Percentiles rank a stretch among this genome's conserved stretches.
Conservation (phyloP, 495 filamentous ascomycete species). For the Thermochaetoides thermophila region DNA sequence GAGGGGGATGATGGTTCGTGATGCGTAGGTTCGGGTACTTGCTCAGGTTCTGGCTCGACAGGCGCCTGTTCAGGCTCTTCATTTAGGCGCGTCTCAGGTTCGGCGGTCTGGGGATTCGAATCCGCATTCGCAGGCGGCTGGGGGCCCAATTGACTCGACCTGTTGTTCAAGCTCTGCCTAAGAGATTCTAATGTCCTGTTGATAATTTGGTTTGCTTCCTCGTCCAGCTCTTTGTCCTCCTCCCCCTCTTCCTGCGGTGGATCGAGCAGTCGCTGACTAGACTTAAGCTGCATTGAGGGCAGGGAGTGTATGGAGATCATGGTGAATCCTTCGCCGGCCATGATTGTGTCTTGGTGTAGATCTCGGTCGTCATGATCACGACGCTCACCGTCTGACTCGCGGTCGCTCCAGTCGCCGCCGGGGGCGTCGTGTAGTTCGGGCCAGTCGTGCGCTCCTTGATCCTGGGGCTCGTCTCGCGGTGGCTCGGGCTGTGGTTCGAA, state of each 20-base stretch:
- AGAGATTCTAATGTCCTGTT: slow-evolving; percentile 28
- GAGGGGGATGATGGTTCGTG: slow-evolving; percentile 6
- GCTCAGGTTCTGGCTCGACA: not conserved
- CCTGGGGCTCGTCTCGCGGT: slow-evolving; percentile 6
- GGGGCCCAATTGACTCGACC: too few species aligned
- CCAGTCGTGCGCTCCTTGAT: slow-evolving; percentile 8
- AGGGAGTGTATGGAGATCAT: slow-evolving; percentile 34
- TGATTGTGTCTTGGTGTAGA: slow-evolving; percentile 24
- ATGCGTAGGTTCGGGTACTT: not conserved
- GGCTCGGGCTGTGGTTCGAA: slow-evolving; percentile 3
- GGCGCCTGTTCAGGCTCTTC: too few species aligned
- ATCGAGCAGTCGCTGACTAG: slow-evolving; percentile 19
- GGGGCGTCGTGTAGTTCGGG: slow-evolving; percentile 5
- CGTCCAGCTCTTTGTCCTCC: slow-evolving; percentile 30
- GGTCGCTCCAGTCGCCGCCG: slow-evolving; percentile 15
- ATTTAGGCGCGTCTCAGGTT: too few species aligned
- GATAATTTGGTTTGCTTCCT: slow-evolving; percentile 30
- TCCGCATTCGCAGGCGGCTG: not conserved
- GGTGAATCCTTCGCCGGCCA: slow-evolving; percentile 33
- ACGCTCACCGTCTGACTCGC: slow-evolving; percentile 9
- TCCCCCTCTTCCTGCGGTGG: slow-evolving; percentile 21
- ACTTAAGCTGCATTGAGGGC: slow-evolving; percentile 25
- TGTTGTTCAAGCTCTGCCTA: slow-evolving; percentile 19
- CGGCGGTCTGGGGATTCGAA: not conserved
- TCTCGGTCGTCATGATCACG: slow-evolving; percentile 2